Evolutionary conservation across 495 filamentous ascomycete species (phyloP), one percentile per base, ranked within the genome.

Genomic region (Aspergillus nanangensis): DNA sequence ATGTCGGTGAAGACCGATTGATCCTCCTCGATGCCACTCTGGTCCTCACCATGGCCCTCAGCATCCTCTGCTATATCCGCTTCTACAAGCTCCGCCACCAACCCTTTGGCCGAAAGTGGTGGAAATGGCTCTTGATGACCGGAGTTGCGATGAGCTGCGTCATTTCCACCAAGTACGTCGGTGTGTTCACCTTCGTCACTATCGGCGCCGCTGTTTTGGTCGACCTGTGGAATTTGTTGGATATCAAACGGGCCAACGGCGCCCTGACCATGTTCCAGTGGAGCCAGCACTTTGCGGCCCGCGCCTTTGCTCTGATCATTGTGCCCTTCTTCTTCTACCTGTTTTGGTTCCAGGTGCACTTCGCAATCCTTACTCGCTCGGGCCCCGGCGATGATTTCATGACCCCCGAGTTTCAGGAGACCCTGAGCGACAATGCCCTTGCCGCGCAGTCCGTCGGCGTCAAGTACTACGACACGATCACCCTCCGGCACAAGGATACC

Each of bases 291-390:
- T 92, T 98, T 59, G 78, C 70, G 8, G 93, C 93, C 54, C 87
- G 93, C 22, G 76, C 80, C 13, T 73, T 93, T 53, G 90, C 83
- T 8, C 74, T 98, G 29, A 88, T 97, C 53, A 56, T 95, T 34
- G 78, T 97, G 39, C 93, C 93, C 27, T 96, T 96, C 79, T 77
- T 97, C 54, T 93, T 97, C 67, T 98, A 97, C 64, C 78, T 98
- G 22, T 98, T 98, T 76, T 98, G 94, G 94, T 98, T 98, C 82
- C 93, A 97, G 74, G 90, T 97, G 23, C 93, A 98, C 68, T 97
- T 98, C 62, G 76, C 89, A 19, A 87, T 98, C 56, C 75, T 98
- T 42, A 85, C 72, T 32, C 79, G 84, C 39, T 96, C 91, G 27
- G 93, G 93, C 23, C 93, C 93, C 35, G 93, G 93, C 32, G 94